A percentile compares a stretch with the other conserved stretches of the same genome.
These are phyloP conservation scores for Fonsecaea multimorphosa DNA, from an alignment of 2,329 filamentous ascomycete genomes.

Conservation along the genomic window DNA sequence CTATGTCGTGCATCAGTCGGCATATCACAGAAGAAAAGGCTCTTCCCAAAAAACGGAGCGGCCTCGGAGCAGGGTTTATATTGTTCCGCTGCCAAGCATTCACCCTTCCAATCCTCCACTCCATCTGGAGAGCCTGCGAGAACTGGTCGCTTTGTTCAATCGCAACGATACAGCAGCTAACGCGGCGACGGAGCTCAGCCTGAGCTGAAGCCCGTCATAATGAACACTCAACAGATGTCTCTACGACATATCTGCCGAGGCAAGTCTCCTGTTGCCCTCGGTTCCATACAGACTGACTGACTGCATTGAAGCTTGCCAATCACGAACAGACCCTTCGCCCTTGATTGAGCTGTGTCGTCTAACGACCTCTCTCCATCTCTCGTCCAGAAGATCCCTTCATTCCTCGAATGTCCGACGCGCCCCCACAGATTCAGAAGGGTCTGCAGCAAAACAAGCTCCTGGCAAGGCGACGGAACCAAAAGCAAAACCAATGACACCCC, in stretches of 20 bases:
- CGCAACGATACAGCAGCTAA: neutral
- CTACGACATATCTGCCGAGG: slow-evolving; percentile 27
- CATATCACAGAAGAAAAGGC: neutral
- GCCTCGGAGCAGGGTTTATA: neutral
- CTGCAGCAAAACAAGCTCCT: neutral
- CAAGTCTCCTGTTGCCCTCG: slow-evolving; percentile 14
- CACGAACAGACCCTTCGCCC: slow-evolving; percentile 2
- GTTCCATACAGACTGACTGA: neutral
- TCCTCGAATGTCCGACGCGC: slow-evolving; percentile 5
- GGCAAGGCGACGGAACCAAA: slow-evolving; percentile 5
- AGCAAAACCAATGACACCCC: slow-evolving; percentile 15
- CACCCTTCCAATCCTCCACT: neutral
- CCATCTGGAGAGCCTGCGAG: slow-evolving; percentile 1
- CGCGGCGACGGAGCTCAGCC: neutral
- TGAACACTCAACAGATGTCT: slow-evolving; percentile 27
- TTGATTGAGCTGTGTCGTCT: slow-evolving; percentile 20
- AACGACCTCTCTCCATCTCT: slow-evolving; percentile 23
- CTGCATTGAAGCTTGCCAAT: slow-evolving; percentile 6
- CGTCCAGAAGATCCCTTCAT: slow-evolving; percentile 16
- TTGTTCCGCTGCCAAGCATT: neutral
- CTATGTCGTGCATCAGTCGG: neutral
- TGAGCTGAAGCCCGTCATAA: slow-evolving; percentile 9
- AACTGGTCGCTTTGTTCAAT: neutral
- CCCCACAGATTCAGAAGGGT: neutral
- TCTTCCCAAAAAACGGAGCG: neutral